Conservation (phyloP, 1,284 basidiomycete genomes). For the Heliocybe sulcata region DNA sequence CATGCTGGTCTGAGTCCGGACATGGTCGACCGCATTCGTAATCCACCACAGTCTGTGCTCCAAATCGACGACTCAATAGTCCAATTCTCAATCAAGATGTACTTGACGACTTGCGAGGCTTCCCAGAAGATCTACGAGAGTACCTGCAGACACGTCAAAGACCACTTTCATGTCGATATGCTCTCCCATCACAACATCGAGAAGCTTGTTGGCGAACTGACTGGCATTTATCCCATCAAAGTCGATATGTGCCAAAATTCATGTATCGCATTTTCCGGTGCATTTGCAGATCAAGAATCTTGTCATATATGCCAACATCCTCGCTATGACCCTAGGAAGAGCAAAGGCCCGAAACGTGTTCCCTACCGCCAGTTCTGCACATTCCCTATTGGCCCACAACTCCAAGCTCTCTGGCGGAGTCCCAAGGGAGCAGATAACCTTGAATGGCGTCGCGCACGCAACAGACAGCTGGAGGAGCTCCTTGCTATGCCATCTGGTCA, state of each 20-base stretch:
- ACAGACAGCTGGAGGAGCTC: conserved; percentile 9
- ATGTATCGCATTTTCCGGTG: conserved; percentile 9
- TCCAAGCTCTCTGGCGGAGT: conserved; percentile 23
- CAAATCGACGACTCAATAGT: conserved; percentile 17
- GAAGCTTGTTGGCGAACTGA: conserved; percentile 14
- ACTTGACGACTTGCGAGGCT: background rate
- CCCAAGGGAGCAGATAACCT: conserved; percentile 17
- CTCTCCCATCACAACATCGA: conserved; percentile 18
- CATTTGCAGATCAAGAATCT: background rate
- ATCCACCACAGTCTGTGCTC: conserved; percentile 15
- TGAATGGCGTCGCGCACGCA: conserved; percentile 8
- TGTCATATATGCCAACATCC: conserved; percentile 16
- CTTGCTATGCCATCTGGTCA: background rate
- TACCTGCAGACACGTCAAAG: too few species aligned
- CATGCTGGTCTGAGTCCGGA: conserved; percentile 11
- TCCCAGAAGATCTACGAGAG: background rate
- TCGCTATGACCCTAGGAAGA: conserved; percentile 15
- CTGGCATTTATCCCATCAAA: conserved; percentile 20
- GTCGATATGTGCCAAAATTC: conserved; percentile 21
- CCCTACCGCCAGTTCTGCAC: conserved; percentile 16
- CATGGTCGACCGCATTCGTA: conserved; percentile 16
- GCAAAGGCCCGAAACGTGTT: background rate
- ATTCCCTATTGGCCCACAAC: conserved; percentile 26
- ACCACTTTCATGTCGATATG: conserved; percentile 1
- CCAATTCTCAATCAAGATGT: conserved; percentile 1